A percentile compares a stretch with the other conserved stretches of the same genome.
Evolutionary conservation across 192 early-diverging fungal genomes (phyloP).

Genomic region (Rhizoclosmatium sp.): DNA sequence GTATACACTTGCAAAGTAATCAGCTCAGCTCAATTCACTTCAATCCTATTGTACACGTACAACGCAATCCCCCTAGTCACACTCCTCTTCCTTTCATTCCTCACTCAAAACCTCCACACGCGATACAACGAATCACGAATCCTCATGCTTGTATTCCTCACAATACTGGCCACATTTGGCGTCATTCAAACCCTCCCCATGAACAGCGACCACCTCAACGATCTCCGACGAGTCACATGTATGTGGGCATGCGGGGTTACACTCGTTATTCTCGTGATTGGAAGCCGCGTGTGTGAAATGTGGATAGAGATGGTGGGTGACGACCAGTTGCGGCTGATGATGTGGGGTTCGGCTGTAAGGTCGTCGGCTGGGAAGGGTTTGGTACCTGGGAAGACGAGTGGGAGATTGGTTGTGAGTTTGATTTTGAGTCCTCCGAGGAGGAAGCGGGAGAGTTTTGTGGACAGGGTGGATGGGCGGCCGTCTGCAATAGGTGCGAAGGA

Average conservation of each 20-base stretch:
- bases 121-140: background rate
- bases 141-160: background rate
- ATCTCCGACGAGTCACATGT: background rate
- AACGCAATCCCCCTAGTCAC: background rate
- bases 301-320: background rate
- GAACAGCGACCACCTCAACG: background rate
- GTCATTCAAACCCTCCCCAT: background rate
- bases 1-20: background rate
- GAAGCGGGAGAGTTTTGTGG: too few species aligned
- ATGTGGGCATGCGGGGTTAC: background rate
- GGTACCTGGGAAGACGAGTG: too few species aligned
- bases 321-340: too few species aligned
- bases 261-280: background rate
- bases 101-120: background rate
- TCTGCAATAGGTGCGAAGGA: too few species aligned
- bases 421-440: too few species aligned
- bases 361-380: too few species aligned
- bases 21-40: background rate
- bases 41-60: background rate
- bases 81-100: background rate
- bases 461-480: too few species aligned
- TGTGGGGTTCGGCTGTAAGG: too few species aligned
- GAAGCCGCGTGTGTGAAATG: background rate
- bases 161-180: background rate
- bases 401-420: too few species aligned